Percentiles rank a stretch among this genome's conserved stretches.
phyloP scores from a whole-genome alignment of 148 eudicot genomes.

The Mesembryanthemum crystallinum region DNA sequence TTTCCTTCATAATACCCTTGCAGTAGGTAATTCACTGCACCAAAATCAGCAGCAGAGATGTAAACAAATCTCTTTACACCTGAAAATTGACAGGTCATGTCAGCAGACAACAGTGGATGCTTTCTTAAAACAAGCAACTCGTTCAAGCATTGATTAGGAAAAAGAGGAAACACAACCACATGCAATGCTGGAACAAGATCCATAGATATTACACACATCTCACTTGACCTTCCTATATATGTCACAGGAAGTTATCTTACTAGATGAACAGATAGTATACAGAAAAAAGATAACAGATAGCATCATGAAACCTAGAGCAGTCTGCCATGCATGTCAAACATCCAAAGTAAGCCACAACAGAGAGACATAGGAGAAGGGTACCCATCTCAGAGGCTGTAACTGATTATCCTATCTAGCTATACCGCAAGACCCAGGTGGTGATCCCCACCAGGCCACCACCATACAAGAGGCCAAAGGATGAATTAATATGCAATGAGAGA shows the following conservation, averaged over 20 bases:
- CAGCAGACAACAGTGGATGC: conserved; percentile 16
- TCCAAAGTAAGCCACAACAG: not conserved
- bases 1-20: conserved; percentile 85
- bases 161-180: not conserved
- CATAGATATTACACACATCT: not conserved
- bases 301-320: conserved; percentile 2
- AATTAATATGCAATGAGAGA: not conserved
- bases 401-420: not conserved
- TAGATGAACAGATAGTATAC: not conserved
- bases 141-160: conserved; percentile 1
- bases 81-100: conserved; percentile 25
- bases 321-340: not conserved
- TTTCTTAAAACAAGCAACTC: not conserved
- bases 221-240: not conserved
- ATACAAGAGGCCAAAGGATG: not conserved
- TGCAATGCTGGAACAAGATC: not conserved
- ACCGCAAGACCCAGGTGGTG: not conserved
- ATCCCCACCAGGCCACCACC: too few relatives aligned
- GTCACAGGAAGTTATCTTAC: not conserved
- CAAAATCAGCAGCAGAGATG: conserved; percentile 84
- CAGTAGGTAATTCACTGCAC: conserved; percentile 60
- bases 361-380: not conserved
- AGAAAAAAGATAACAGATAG: not conserved
- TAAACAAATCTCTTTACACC: conserved; percentile 80
- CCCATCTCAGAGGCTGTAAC: not conserved